Percentiles rank a stretch among this genome's conserved stretches.
Evolutionary conservation across 75 land plant genomes (phyloP).

Genomic region (Chamaecyparis obtusa): DNA sequence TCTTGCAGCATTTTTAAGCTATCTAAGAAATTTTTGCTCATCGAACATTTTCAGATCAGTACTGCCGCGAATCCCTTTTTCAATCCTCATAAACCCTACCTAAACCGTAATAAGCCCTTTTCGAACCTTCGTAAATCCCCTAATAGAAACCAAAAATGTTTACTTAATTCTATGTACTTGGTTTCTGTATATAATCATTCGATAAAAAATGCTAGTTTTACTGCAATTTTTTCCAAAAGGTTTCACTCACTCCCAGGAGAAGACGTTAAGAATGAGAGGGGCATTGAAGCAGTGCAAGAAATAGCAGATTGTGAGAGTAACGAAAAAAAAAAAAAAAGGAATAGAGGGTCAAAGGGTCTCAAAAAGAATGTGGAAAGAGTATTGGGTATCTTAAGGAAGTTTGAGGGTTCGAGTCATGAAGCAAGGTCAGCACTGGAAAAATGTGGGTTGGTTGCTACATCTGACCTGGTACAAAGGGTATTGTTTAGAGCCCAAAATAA

Average conservation of each 20-base stretch:
- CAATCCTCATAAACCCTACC: neutral
- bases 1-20: neutral
- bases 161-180: neutral
- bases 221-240: neutral
- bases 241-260: neutral
- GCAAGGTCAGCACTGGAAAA: constrained; percentile 28
- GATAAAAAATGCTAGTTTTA: neutral
- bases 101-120: neutral
- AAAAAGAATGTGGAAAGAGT: constrained; percentile 13
- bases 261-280: neutral
- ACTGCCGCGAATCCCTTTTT: neutral
- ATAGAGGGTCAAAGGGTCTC: neutral
- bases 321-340: neutral
- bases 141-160: neutral
- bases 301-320: neutral
- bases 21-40: neutral
- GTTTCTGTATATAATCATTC: neutral
- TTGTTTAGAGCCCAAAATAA: constrained; percentile 39
- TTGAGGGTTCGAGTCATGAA: neutral
- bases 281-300: neutral
- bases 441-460: constrained; percentile 21
- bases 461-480: constrained; percentile 43
- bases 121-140: neutral
- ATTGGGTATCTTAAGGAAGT: constrained; percentile 13
- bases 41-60: neutral